A percentile compares a stretch with the other conserved stretches of the same genome.
Evolutionary conservation across 345 rosid genomes (phyloP).

Genomic region (Citrus reticulata): DNA sequence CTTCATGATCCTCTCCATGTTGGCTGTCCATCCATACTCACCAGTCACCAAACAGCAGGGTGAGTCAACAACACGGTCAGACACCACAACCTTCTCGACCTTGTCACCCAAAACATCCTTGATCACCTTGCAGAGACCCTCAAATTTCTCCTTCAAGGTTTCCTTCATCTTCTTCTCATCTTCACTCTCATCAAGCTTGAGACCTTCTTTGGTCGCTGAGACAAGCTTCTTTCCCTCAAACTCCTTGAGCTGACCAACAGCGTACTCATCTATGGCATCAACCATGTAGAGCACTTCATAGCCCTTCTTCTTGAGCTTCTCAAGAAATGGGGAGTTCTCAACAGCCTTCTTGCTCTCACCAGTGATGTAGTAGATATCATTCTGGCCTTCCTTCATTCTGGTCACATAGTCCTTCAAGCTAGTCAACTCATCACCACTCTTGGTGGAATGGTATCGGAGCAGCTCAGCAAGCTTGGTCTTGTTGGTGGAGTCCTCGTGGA

Average conservation of each 20-base stretch:
- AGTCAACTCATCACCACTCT: conserved; percentile 89
- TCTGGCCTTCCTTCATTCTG: conserved; percentile 92
- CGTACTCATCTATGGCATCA: conserved; percentile 86
- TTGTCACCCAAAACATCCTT: conserved; percentile 78
- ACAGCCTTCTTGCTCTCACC: conserved; percentile 96
- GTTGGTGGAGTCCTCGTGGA: conserved; percentile 86
- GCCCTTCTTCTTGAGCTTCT: conserved; percentile 86
- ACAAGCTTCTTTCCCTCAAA: conserved; percentile 84
- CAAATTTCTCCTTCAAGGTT: conserved; percentile 59
- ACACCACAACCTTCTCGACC: conserved; percentile 80
- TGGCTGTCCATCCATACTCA: conserved; percentile 85
- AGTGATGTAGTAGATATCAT: conserved; percentile 75
- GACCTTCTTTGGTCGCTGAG: conserved; percentile 86
- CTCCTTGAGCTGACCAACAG: conserved; percentile 82
- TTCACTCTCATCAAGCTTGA: conserved; percentile 68
- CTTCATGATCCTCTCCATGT: conserved; percentile 94
- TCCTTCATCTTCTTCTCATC: conserved; percentile 80
- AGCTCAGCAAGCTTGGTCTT: conserved; percentile 73
- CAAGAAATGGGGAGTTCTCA: conserved; percentile 94
- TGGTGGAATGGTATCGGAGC: conserved; percentile 85
- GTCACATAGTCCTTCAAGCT: conserved; percentile 91
- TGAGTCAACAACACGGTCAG: conserved; percentile 82
- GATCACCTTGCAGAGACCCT: conserved; percentile 84
- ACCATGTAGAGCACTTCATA: conserved; percentile 84
- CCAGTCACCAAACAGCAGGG: conserved; percentile 89